These are phyloP conservation scores for Thermothelomyces thermophilus DNA, from an alignment of 2,329 filamentous ascomycete species.

Conservation along the genomic window DNA sequence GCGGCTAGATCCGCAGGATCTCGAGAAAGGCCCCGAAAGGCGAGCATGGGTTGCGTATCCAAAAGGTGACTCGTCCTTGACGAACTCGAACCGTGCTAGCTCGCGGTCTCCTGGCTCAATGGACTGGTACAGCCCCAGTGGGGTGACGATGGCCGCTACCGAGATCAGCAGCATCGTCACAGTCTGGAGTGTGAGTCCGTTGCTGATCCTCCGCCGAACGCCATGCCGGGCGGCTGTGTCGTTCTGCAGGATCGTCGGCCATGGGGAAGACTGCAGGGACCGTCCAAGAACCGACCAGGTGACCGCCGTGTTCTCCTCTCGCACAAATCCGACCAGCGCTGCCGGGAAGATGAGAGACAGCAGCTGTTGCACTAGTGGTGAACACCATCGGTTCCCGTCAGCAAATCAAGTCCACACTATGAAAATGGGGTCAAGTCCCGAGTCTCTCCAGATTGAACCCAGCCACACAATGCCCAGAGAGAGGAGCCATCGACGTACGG, in stretches of 20 bases:
- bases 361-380: not conserved
- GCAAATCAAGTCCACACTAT: not conserved
- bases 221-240: constrained; percentile 5
- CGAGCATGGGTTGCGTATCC: not conserved
- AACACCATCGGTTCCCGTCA: not conserved
- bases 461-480: not conserved
- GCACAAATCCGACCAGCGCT: constrained; percentile 2
- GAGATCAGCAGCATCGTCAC: constrained; percentile 1
- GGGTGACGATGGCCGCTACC: constrained; percentile 7
- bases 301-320: constrained; percentile 3
- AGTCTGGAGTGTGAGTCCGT: constrained; percentile 8
- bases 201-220: constrained; percentile 5
- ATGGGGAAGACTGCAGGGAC: constrained; percentile 4
- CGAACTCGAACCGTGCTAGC: constrained; percentile 1
- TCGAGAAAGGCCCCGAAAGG: not conserved
- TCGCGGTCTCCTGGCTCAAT: constrained; percentile 3
- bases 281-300: constrained; percentile 13
- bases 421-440: too few relatives aligned
- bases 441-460: too few relatives aligned
- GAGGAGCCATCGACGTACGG: not conserved
- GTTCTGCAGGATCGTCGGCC: constrained; percentile 11
- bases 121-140: constrained; percentile 7
- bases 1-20: not conserved
- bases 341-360: constrained; percentile 4
- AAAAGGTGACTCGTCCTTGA: constrained; percentile 2